phyloP scores from a whole-genome alignment of 768 basidiomycete species.

The Myochromella boudieri region DNA sequence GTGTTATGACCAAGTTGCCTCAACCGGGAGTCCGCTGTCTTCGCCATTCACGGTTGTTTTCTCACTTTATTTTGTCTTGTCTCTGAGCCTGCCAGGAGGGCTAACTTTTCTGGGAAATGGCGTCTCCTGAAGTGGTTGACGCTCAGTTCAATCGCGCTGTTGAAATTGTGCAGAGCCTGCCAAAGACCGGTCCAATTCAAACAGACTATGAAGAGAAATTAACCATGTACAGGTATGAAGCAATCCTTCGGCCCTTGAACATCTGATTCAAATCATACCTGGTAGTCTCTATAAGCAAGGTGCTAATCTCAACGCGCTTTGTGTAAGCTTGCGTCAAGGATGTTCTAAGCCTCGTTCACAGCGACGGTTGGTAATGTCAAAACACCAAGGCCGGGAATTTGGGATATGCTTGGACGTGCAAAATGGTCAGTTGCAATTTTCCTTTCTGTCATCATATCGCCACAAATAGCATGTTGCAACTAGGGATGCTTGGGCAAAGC shows the following conservation, averaged over 20 bases:
- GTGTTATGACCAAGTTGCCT: too few relatives aligned
- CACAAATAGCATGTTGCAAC: conserved; percentile 11
- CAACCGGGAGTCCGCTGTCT: too few relatives aligned
- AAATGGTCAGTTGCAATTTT: conserved; percentile 69
- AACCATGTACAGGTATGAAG: conserved; percentile 85
- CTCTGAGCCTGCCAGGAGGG: too few relatives aligned
- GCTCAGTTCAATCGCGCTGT: conserved; percentile 92
- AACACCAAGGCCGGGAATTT: conserved; percentile 76
- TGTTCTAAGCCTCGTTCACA: conserved; percentile 12
- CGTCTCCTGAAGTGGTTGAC: conserved; percentile 67
- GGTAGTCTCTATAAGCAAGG: conserved; percentile 91
- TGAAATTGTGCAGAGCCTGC: conserved; percentile 88
- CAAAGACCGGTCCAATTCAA: conserved; percentile 93
- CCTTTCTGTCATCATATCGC: neutral
- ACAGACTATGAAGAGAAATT: conserved; percentile 96
- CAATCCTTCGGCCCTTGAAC: too few relatives aligned
- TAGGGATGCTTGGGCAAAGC: conserved; percentile 97
- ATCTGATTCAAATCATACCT: conserved; percentile 12
- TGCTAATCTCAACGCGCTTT: conserved; percentile 27
- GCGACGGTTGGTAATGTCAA: conserved; percentile 91
- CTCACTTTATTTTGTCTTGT: too few relatives aligned
- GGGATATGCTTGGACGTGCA: conserved; percentile 89
- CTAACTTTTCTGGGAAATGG: conserved; percentile 44
- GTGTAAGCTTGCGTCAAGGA: neutral
- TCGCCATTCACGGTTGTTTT: neutral